Evolutionary conservation across 352 stramenopile genomes (phyloP).

Genomic region (Phytophthora citrophthora): DNA sequence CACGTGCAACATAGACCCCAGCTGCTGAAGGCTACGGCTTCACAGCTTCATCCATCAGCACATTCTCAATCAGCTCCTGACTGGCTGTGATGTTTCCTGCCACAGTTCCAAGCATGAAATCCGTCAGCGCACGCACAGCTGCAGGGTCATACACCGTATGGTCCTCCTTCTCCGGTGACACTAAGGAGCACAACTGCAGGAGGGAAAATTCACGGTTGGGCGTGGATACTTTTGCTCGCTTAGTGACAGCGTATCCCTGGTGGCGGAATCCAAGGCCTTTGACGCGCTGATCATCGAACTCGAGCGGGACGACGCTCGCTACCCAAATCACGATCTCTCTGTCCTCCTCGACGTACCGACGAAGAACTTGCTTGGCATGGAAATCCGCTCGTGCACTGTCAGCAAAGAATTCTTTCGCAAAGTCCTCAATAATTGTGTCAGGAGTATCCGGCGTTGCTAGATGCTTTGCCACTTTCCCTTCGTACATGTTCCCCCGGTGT

Average conservation of each 20-base stretch:
- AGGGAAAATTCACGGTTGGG: slow-evolving; percentile 43
- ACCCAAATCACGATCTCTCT: slow-evolving; percentile 56
- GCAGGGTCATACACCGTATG: slow-evolving; percentile 43
- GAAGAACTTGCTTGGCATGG: slow-evolving; percentile 43
- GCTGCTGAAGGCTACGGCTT: slow-evolving; percentile 1
- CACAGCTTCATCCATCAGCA: slow-evolving; percentile 45
- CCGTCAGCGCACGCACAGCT: slow-evolving; percentile 54
- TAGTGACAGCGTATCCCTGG: slow-evolving; percentile 51
- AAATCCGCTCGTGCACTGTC: slow-evolving; percentile 51
- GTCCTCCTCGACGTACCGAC: slow-evolving; percentile 46
- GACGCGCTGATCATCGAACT: slow-evolving; percentile 47
- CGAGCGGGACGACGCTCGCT: slow-evolving; percentile 43
- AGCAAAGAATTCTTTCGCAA: slow-evolving; percentile 43
- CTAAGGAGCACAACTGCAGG: slow-evolving; percentile 48
- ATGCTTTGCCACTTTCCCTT: slow-evolving; percentile 52
- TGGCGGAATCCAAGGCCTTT: slow-evolving; percentile 50
- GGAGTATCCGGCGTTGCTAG: slow-evolving; percentile 39
- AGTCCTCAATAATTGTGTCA: slow-evolving; percentile 52
- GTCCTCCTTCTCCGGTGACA: slow-evolving; percentile 49
- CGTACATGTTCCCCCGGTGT: slow-evolving; percentile 49
- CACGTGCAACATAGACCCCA: not conserved
- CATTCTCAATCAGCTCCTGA: slow-evolving; percentile 67
- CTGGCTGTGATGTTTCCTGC: slow-evolving; percentile 54
- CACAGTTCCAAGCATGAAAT: slow-evolving; percentile 62
- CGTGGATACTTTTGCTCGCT: slow-evolving; percentile 43